phyloP scores from a whole-genome alignment of 176 grass and related monocot species.

The Bromus sterilis region DNA sequence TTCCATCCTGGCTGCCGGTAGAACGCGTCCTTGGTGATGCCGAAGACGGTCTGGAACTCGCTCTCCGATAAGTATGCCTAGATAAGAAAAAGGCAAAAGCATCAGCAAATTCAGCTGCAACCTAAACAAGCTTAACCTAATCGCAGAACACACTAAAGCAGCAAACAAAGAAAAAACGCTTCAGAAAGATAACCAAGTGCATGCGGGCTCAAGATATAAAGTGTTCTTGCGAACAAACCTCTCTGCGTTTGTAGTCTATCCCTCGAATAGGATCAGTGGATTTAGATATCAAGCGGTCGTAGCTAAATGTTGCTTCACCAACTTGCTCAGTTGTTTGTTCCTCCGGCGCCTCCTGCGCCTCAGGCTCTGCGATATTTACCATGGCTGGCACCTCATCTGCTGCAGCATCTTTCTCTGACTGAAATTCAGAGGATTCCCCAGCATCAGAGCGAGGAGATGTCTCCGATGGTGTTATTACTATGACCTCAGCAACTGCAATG shows the following conservation, averaged over 20 bases:
- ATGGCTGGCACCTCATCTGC: conserved; percentile 29
- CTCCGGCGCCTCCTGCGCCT: conserved; percentile 34
- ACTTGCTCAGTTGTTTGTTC: conserved; percentile 53
- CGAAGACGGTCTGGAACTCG: conserved; percentile 74
- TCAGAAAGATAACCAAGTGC: neutral
- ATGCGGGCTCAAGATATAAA: neutral
- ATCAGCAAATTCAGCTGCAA: neutral
- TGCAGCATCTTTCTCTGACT: conserved; percentile 45
- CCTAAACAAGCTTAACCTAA: neutral
- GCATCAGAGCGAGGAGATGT: conserved; percentile 37
- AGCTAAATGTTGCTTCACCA: conserved; percentile 70
- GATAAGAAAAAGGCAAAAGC: conserved; percentile 9
- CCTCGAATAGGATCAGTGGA: conserved; percentile 70
- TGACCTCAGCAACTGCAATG: conserved; percentile 35
- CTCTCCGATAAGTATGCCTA: conserved; percentile 83
- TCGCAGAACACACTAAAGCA: neutral
- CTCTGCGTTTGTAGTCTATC: conserved; percentile 91
- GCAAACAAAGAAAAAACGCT: neutral
- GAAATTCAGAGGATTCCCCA: conserved; percentile 42
- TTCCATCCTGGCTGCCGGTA: conserved; percentile 91
- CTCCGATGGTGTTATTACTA: conserved; percentile 11
- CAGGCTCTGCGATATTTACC: conserved; percentile 34
- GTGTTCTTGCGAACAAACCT: conserved; percentile 42
- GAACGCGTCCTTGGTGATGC: conserved; percentile 68
- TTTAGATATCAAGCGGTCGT: conserved; percentile 70